A percentile compares a stretch with the other conserved stretches of the same genome.
Conservation (phyloP, 768 basidiomycete genomes). For the Psilocybe cyanescens region DNA sequence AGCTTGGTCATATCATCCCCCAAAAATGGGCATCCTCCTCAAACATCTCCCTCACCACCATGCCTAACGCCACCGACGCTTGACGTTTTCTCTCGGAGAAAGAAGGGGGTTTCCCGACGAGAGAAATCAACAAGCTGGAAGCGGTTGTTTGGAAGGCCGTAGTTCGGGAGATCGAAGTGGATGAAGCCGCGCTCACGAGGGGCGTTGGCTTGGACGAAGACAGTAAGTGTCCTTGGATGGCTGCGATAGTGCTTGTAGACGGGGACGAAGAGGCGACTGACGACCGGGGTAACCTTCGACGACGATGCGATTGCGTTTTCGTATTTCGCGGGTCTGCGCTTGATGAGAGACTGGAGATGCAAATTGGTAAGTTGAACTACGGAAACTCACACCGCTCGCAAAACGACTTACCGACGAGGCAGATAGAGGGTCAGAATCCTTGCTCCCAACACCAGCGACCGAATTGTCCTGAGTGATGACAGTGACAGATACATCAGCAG, state of each 20-base stretch:
- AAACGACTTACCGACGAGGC: no score
- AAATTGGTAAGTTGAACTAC: no score
- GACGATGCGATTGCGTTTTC: not conserved
- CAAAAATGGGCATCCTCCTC: not conserved
- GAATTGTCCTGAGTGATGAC: no score
- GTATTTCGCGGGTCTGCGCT: not conserved
- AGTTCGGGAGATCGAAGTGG: not conserved
- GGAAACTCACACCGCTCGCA: no score
- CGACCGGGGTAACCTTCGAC: not conserved
- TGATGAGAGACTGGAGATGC: not conserved
- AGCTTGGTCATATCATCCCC: no score
- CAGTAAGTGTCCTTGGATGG: not conserved
- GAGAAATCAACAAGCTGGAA: not conserved
- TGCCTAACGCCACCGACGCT: not conserved
- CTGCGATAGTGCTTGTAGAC: not conserved
- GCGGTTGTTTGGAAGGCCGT: not conserved
- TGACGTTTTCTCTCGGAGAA: not conserved
- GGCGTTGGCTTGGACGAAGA: not conserved
- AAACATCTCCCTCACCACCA: not conserved
- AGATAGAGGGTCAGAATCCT: no score
- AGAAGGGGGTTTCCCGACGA: not conserved
- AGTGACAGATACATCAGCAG: no score
- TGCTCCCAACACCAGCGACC: no score
- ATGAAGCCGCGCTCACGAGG: not conserved
- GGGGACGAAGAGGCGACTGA: not conserved